phyloP scores from a whole-genome alignment of 305 asterid genomes.

The Fraxinus floribunda region DNA sequence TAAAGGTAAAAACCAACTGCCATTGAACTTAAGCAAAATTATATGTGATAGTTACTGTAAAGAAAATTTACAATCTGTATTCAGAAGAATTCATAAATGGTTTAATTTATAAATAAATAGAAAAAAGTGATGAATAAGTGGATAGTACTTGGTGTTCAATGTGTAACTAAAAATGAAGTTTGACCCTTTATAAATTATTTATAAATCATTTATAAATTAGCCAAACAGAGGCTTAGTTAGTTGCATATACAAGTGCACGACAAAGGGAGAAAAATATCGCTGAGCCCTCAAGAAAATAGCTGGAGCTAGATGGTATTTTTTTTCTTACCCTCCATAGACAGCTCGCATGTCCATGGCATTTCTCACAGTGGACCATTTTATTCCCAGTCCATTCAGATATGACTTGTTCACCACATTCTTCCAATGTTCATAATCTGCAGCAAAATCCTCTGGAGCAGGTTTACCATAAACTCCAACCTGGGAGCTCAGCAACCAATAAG shows the following conservation, averaged over 20 bases:
- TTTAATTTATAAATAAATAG: no score
- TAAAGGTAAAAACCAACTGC: not conserved
- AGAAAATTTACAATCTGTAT: not conserved
- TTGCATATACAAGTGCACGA: not conserved
- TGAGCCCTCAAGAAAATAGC: not conserved
- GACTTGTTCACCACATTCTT: conserved; percentile 76
- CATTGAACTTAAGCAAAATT: not conserved
- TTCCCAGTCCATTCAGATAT: conserved; percentile 79
- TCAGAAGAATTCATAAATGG: not conserved
- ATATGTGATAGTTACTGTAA: not conserved
- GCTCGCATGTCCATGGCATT: conserved; percentile 98
- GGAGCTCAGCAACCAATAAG: conserved; percentile 84
- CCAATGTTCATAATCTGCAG: conserved; percentile 79
- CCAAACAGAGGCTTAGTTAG: not conserved
- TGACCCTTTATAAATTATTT: not conserved
- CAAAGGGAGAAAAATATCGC: not conserved
- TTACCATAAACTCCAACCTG: conserved; percentile 91
- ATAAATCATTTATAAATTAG: not conserved
- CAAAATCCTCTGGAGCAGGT: conserved; percentile 85
- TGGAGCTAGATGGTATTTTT: not conserved
- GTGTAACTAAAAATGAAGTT: no score
- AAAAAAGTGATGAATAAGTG: not conserved
- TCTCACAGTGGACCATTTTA: conserved; percentile 87
- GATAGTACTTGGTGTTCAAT: not conserved
- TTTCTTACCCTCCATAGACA: conserved; percentile 92